Percentiles rank a stretch among this genome's conserved stretches.
phyloP scores from a whole-genome alignment of 768 basidiomycete genomes.

The Lenzites betulinus region DNA sequence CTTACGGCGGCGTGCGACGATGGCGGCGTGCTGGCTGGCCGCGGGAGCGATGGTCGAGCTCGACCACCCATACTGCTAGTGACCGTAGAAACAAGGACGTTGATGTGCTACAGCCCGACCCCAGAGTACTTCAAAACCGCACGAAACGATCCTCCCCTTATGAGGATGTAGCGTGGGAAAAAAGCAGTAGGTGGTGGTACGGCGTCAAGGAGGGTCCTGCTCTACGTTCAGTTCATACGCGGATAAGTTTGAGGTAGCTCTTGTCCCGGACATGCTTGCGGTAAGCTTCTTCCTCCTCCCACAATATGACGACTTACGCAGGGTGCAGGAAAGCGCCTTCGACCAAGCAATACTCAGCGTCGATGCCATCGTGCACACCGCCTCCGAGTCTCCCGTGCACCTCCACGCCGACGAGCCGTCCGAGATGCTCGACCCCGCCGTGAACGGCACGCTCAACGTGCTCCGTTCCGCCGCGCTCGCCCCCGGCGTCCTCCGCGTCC shows the following conservation, averaged over 20 bases:
- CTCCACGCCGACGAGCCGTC: constrained; percentile 17
- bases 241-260: constrained; percentile 40
- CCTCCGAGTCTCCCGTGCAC: constrained; percentile 39
- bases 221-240: constrained; percentile 37
- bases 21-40: constrained; percentile 4
- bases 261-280: constrained; percentile 49
- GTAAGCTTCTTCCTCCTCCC: constrained; percentile 23
- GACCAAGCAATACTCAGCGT: constrained; percentile 49
- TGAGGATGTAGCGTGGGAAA: constrained; percentile 10
- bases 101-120: background rate
- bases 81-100: background rate
- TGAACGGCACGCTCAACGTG: constrained; percentile 66
- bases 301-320: background rate
- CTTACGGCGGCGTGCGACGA: background rate
- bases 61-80: background rate
- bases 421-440: constrained; percentile 68
- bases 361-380: constrained; percentile 43
- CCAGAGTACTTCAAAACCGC: background rate
- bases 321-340: constrained; percentile 36
- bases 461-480: constrained; percentile 52
- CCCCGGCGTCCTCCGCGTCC: constrained; percentile 62
- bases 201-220: background rate
- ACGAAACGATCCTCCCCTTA: constrained; percentile 5
- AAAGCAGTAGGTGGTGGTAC: background rate
- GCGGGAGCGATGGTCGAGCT: background rate